Conservation (phyloP, 1,139 yeast genomes). For the Hansenula anomala region DNA sequence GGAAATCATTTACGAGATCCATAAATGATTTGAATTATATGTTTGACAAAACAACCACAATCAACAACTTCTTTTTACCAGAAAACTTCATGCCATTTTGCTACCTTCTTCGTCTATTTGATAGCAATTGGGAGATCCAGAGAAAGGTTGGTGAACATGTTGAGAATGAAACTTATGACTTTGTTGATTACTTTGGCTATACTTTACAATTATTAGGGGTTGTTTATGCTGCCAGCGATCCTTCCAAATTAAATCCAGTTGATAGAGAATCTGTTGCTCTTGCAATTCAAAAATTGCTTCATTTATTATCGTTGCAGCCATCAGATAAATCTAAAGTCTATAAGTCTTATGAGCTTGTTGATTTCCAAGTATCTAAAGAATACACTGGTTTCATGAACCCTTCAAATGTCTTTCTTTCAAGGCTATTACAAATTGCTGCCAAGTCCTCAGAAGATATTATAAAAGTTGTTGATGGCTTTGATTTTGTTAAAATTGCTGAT, state of each 20-base stretch:
- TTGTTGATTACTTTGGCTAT: constrained; percentile 42
- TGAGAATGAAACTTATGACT: constrained; percentile 47
- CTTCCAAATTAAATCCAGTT: constrained; percentile 2
- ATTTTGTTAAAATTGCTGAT: constrained; percentile 46
- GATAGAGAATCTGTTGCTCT: not conserved
- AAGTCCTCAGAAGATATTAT: constrained; percentile 17
- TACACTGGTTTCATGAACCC: constrained; percentile 56
- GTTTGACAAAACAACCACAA: constrained; percentile 32
- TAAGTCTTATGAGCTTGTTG: constrained; percentile 8
- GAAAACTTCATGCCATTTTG: constrained; percentile 35
- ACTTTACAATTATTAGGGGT: constrained; percentile 44
- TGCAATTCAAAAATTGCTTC: constrained; percentile 3
- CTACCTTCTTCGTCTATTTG: constrained; percentile 44
- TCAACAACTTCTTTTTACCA: constrained; percentile 25
- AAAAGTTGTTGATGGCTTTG: constrained; percentile 16
- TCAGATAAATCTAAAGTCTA: not conserved
- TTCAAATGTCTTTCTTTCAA: constrained; percentile 41
- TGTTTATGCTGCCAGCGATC: constrained; percentile 14
- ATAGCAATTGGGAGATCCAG: constrained; percentile 49
- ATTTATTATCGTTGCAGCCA: not conserved
- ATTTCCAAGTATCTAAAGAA: constrained; percentile 43
- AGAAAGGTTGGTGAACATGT: constrained; percentile 71
- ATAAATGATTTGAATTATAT: constrained; percentile 30
- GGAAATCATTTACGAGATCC: not conserved
- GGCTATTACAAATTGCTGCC: constrained; percentile 24